Percentiles rank a stretch among this genome's conserved stretches.
Conservation (phyloP, 1,284 basidiomycete genomes). For the Malassezia caprae region DNA sequence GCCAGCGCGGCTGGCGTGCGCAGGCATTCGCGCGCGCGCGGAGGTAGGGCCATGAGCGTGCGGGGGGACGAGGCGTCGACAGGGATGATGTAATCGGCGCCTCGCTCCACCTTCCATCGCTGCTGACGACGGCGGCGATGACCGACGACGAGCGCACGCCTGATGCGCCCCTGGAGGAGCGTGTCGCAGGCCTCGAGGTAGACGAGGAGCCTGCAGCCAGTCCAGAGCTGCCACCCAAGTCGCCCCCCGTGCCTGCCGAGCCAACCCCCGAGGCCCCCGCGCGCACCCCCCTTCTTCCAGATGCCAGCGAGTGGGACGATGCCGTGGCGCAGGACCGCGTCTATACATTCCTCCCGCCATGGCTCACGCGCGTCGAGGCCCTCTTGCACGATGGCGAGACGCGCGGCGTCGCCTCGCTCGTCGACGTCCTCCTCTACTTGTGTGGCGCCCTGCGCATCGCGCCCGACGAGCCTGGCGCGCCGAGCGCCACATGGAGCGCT, state of each 20-base stretch:
- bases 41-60: background rate
- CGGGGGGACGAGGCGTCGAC: background rate
- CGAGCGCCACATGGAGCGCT: background rate
- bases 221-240: no score
- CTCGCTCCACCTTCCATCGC: background rate
- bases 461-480: background rate
- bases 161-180: background rate
- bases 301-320: slow-evolving; percentile 25
- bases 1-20: slow-evolving; percentile 11
- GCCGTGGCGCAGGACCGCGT: slow-evolving; percentile 61
- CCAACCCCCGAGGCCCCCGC: no score
- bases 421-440: slow-evolving; percentile 1
- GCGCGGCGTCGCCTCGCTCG: background rate
- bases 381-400: slow-evolving; percentile 51
- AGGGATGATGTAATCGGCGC: background rate
- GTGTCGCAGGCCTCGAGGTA: background rate
- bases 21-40: slow-evolving; percentile 6
- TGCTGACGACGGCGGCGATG: background rate
- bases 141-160: background rate
- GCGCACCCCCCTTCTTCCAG: slow-evolving; percentile 13
- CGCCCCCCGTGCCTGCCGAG: no score
- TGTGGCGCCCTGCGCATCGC: slow-evolving; percentile 5
- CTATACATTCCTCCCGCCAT: slow-evolving; percentile 70
- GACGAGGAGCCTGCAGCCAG: background rate
- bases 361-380: slow-evolving; percentile 63